These are phyloP conservation scores for Dictyostelium citrinum DNA, from an alignment of 78 protist genomes.

Conservation along the genomic window DNA sequence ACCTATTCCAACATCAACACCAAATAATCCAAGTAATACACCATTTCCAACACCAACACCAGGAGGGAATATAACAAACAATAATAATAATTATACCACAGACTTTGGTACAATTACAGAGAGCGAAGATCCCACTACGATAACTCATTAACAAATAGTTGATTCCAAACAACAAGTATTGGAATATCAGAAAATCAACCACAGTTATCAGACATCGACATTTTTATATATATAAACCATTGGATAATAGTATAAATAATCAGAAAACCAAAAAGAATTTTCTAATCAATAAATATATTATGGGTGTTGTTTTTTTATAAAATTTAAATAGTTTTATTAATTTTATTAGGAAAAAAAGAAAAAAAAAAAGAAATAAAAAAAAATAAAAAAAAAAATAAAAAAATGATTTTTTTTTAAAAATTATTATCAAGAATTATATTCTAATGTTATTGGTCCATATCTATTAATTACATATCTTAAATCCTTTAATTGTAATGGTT, in stretches of 20 bases:
- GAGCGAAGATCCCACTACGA: neutral
- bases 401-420: neutral
- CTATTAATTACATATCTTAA: neutral
- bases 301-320: neutral
- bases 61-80: neutral
- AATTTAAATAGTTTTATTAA: neutral
- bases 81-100: neutral
- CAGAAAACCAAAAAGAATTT: neutral
- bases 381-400: too few species aligned
- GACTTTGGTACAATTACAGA: neutral
- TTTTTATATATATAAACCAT: neutral
- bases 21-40: neutral
- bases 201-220: neutral
- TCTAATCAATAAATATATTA: neutral
- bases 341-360: neutral
- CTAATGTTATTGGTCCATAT: neutral
- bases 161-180: neutral
- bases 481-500: constrained; percentile 34
- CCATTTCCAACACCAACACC: neutral
- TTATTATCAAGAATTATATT: neutral
- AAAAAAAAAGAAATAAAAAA: neutral
- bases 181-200: neutral
- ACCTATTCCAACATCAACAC: neutral
- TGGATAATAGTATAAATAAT: neutral
- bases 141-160: too few species aligned